Percentiles rank a stretch among this genome's conserved stretches.
Conservation (phyloP, 441 rosid species). For the Corymbia calophylla region DNA sequence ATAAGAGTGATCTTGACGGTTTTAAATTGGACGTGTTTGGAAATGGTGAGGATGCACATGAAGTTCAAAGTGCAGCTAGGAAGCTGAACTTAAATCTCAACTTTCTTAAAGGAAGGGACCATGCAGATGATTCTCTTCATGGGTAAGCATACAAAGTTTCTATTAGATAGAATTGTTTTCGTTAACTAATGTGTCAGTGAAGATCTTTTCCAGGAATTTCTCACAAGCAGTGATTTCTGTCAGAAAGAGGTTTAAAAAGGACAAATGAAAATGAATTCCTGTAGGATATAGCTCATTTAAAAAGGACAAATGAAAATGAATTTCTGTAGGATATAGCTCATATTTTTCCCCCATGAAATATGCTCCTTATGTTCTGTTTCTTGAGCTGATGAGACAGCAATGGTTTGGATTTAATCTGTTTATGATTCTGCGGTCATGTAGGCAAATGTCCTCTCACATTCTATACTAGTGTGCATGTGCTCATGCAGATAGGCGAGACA, state of each 20-base stretch:
- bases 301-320: not conserved
- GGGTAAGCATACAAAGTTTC: constrained; percentile 36
- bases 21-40: constrained; percentile 91
- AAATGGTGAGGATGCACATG: constrained; percentile 90
- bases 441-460: not conserved
- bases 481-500: not conserved
- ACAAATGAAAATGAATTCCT: not conserved
- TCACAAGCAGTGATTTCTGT: not conserved
- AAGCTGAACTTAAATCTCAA: constrained; percentile 67
- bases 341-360: not conserved
- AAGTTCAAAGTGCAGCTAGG: constrained; percentile 70
- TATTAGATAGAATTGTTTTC: not conserved
- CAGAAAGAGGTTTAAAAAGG: not conserved
- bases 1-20: constrained; percentile 69
- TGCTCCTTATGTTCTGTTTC: not conserved
- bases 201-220: not conserved
- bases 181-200: not conserved
- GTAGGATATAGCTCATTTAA: not conserved
- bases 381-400: not conserved
- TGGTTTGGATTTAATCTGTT: not conserved
- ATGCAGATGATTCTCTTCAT: constrained; percentile 89
- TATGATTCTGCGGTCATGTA: not conserved
- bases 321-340: not conserved
- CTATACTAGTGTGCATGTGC: not conserved
- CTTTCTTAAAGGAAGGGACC: constrained; percentile 90